A percentile compares a stretch with the other conserved stretches of the same genome.
phyloP scores from a whole-genome alignment of 2,329 filamentous ascomycete species.

The Fusarium pseudoanthophilum region DNA sequence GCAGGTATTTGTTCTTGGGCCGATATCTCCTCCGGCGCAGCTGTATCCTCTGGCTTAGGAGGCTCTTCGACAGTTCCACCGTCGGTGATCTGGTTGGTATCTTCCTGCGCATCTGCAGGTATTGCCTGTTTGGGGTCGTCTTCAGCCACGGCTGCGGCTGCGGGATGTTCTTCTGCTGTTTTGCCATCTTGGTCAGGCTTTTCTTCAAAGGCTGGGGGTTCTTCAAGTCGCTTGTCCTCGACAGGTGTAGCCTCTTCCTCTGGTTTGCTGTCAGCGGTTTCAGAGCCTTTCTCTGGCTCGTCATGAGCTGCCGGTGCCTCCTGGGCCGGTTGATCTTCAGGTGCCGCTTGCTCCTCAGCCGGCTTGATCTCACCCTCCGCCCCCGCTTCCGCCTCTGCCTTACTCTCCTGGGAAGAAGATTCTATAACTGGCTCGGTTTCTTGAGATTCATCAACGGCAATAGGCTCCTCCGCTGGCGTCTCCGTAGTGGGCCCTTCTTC shows the following conservation, averaged over 20 bases:
- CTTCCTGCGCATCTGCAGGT: slow-evolving; percentile 6
- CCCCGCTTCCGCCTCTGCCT: neutral
- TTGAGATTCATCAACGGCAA: neutral
- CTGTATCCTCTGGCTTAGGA: slow-evolving; percentile 3
- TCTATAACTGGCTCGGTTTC: slow-evolving; percentile 5
- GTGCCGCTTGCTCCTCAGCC: neutral
- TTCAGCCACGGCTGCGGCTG: slow-evolving; percentile 2
- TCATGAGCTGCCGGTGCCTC: slow-evolving; percentile 11
- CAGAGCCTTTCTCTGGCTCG: slow-evolving; percentile 20
- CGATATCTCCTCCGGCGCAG: slow-evolving; percentile 12
- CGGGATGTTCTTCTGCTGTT: slow-evolving; percentile 18
- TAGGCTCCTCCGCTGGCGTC: neutral
- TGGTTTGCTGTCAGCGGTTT: slow-evolving; percentile 25
- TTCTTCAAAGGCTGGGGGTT: slow-evolving; percentile 8
- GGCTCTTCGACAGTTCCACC: slow-evolving; percentile 6
- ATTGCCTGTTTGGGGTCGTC: slow-evolving; percentile 8
- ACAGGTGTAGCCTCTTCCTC: slow-evolving; percentile 21
- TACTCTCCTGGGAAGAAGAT: neutral
- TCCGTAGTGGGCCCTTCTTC: neutral
- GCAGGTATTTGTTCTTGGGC: slow-evolving; percentile 14
- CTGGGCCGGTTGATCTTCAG: slow-evolving; percentile 2
- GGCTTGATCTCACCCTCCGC: slow-evolving; percentile 1
- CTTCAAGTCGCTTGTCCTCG: slow-evolving; percentile 27
- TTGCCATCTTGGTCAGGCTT: slow-evolving; percentile 25
- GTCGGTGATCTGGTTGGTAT: slow-evolving; percentile 3